These are phyloP conservation scores for Macrotyloma uniflorum DNA, from an alignment of 306 rosid species.

Conservation along the genomic window DNA sequence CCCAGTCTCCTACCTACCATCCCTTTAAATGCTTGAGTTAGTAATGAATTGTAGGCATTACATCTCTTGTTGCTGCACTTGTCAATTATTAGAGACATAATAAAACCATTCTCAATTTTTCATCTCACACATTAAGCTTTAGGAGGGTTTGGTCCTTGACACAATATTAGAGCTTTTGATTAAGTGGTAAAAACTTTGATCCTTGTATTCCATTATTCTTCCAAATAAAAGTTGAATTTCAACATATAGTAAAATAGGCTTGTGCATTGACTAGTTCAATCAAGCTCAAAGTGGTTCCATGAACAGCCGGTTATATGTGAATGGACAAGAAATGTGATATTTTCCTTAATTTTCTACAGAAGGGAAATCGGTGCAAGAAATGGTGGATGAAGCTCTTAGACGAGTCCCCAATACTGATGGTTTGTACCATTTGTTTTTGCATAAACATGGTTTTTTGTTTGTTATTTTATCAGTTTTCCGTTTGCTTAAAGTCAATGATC, in stretches of 20 bases:
- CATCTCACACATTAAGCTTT: not conserved
- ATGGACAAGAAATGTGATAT: not conserved
- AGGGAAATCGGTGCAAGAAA: conserved; percentile 93
- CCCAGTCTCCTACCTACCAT: not conserved
- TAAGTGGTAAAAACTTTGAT: not conserved
- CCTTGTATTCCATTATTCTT: not conserved
- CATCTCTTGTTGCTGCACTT: conserved; percentile 7
- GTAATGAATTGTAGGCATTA: not conserved
- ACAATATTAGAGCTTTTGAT: not conserved
- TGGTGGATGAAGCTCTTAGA: conserved; percentile 90
- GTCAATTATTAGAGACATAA: not conserved
- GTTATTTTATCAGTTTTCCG: not conserved
- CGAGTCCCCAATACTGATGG: conserved; percentile 80
- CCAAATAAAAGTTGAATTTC: conserved; percentile 11
- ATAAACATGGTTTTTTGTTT: conserved; percentile 21
- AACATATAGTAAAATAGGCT: conserved; percentile 10
- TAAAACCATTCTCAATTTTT: not conserved
- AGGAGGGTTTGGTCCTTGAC: not conserved
- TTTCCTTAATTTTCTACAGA: conserved; percentile 52
- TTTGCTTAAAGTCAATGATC: conserved; percentile 21
- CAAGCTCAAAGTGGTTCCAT: not conserved
- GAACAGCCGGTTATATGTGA: not conserved
- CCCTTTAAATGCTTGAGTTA: conserved; percentile 14
- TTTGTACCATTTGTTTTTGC: conserved; percentile 43
- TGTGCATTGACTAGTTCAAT: conserved; percentile 5